These are phyloP conservation scores for Alnus rubra DNA, from an alignment of 306 rosid genomes.

Conservation along the genomic window DNA sequence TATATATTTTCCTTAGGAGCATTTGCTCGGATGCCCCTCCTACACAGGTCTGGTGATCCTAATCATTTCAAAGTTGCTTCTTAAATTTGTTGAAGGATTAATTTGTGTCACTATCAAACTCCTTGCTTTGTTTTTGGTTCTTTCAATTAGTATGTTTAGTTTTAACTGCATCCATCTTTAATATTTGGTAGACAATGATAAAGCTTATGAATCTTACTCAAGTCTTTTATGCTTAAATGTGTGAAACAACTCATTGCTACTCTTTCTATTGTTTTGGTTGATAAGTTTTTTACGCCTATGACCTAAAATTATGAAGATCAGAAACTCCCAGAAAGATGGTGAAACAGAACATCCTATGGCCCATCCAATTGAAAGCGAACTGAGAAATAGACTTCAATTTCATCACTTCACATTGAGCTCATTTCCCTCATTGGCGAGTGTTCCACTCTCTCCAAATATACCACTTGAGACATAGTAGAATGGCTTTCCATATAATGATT, in stretches of 20 bases:
- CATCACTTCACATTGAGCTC: not conserved
- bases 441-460: not conserved
- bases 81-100: not conserved
- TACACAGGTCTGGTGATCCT: slow-evolving; percentile 63
- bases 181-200: not conserved
- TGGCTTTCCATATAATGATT: not conserved
- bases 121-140: not conserved
- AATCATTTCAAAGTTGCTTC: not conserved
- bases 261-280: not conserved
- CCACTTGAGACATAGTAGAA: not conserved
- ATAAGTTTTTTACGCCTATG: not conserved
- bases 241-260: not conserved
- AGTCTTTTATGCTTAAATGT: not conserved
- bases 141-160: not conserved
- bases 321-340: not conserved
- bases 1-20: slow-evolving; percentile 90
- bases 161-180: too few species aligned
- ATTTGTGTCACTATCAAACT: not conserved
- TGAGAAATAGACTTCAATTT: not conserved
- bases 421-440: not conserved
- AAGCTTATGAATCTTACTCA: not conserved
- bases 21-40: slow-evolving; percentile 78
- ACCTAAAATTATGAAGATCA: not conserved
- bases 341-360: not conserved
- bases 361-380: not conserved